Conservation (phyloP, 139 green algal genomes). For the Chloropicon primus region DNA sequence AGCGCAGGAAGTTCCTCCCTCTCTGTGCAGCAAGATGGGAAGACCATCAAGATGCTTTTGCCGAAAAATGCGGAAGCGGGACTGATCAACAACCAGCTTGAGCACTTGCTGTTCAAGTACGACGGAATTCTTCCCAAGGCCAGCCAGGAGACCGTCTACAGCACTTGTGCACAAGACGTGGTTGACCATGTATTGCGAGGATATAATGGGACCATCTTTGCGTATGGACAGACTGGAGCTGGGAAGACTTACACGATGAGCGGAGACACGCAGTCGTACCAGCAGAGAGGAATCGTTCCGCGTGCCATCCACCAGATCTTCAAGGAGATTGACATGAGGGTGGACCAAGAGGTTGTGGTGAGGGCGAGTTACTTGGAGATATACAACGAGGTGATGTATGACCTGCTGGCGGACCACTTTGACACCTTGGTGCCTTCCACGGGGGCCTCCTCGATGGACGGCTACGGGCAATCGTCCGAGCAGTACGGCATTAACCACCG, state of each 20-base stretch:
- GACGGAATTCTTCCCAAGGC: conserved; percentile 52
- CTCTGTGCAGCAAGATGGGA: conserved; percentile 2
- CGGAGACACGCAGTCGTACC: conserved; percentile 36
- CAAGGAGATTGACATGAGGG: conserved; percentile 37
- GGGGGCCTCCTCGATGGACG: conserved; percentile 34
- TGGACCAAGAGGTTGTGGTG: conserved; percentile 25
- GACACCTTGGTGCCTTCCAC: conserved; percentile 14
- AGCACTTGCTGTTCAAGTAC: conserved; percentile 52
- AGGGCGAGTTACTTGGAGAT: conserved; percentile 77
- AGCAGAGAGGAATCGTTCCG: conserved; percentile 59
- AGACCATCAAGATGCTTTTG: conserved; percentile 3
- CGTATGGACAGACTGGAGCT: conserved; percentile 66
- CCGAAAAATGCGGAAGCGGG: conserved; percentile 32
- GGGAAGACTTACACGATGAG: conserved; percentile 74
- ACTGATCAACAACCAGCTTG: conserved; percentile 46
- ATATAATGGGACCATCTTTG: conserved; percentile 64
- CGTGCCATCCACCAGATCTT: conserved; percentile 56
- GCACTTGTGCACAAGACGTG: conserved; percentile 31
- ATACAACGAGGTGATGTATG: conserved; percentile 74
- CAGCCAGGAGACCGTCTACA: conserved; percentile 49
- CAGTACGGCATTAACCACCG: background rate
- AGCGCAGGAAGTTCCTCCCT: background rate
- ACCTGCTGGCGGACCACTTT: conserved; percentile 55
- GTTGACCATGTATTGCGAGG: conserved; percentile 47
- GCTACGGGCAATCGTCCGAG: too few species aligned